Evolutionary conservation across 805 yeast species (phyloP), one percentile per base, ranked within the genome.

Genomic region (Saturnispora gosingensis): DNA sequence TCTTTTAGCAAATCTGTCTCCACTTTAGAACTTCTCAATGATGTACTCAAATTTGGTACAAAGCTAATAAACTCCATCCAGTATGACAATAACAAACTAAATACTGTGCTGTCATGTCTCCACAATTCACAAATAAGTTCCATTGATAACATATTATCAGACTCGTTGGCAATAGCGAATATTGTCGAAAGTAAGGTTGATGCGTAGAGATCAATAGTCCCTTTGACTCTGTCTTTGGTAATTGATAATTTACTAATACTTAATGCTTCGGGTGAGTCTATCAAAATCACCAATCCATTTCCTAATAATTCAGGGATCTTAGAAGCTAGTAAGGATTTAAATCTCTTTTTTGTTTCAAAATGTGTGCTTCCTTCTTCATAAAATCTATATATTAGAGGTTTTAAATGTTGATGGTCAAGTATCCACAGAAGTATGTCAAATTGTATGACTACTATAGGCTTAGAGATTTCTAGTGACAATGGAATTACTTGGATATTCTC

Each of bases 251-350:
- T 18, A 11, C 51, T 24, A 1, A 36, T 8, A 3, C 36, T 32
- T n/a, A 40, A 35, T 7, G 16, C 3, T 20, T 48, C 20, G 6
- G 55, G 51, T 22, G 50, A 35, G 27, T 53, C 54, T 9, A 48
- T 22, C 5, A 48, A 15, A 45, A 49, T 43, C 11, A 55, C 40
- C 1, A 43, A 27, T 2, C 46, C 54, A 1, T 18, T 8, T 6
- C 58, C 58, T 9, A 55, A 32, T 18, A 36, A 45, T 8, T 55
- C 60, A 5, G 50, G 32, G 4, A 61, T 46, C 46, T 55, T 58
- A 8, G 45, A 16, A 3, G 56, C 49, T 15, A 62, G 18, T 18
- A 63, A 27, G 0, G 54, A 16, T 27, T 54, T 49, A 28, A 49
- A 43, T 34, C 44, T 46, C 11, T 43, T 47, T 9, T 28, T 38